These are phyloP conservation scores for Geotrichum klebahnii DNA, from an alignment of 1,139 yeast genomes.

Conservation along the genomic window DNA sequence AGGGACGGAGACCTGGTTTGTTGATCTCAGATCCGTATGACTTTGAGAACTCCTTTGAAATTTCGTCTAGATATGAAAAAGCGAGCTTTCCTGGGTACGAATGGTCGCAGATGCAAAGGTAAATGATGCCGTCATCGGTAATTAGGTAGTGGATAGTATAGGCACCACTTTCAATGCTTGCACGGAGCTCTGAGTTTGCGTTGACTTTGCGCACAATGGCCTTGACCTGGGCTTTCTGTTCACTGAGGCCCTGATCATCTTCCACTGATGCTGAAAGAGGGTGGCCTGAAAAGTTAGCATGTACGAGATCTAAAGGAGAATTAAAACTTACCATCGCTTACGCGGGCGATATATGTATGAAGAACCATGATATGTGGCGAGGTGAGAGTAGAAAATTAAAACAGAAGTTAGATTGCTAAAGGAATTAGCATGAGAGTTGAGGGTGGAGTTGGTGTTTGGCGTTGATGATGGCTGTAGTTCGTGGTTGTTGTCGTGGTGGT, in stretches of 20 bases:
- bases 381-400: background rate
- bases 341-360: constrained; percentile 33
- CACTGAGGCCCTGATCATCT: constrained; percentile 58
- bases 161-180: constrained; percentile 74
- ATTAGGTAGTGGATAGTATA: constrained; percentile 75
- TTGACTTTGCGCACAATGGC: constrained; percentile 70
- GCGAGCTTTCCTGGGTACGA: constrained; percentile 86
- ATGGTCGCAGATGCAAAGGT: constrained; percentile 69
- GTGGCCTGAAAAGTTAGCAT: constrained; percentile 48
- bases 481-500: background rate
- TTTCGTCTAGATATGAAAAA: constrained; percentile 77
- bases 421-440: background rate
- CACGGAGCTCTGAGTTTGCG: constrained; percentile 77
- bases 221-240: constrained; percentile 83
- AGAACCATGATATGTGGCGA: constrained; percentile 28
- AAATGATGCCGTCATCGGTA: constrained; percentile 52
- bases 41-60: constrained; percentile 75
- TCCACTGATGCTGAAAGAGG: constrained; percentile 94
- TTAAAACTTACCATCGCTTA: constrained; percentile 34
- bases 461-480: no score
- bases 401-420: background rate
- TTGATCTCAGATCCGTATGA: constrained; percentile 62
- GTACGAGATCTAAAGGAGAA: background rate
- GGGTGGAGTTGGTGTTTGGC: no score
- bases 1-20: constrained; percentile 67